phyloP scores from a whole-genome alignment of 2,329 filamentous ascomycete genomes.

The Aspergillus felis region DNA sequence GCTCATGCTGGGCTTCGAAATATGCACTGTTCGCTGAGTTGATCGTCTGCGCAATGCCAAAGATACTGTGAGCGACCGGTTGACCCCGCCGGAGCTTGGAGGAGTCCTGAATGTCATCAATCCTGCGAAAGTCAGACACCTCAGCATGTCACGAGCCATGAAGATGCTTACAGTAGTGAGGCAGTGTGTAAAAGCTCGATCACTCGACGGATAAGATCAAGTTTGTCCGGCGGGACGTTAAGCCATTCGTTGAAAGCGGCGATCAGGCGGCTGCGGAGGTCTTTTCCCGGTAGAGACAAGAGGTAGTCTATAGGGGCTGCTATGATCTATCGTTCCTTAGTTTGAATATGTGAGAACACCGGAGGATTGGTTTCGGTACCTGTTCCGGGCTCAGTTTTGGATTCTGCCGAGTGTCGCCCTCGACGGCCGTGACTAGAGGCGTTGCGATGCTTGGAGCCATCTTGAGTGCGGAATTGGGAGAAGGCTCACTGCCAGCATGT shows the following conservation, averaged over 20 bases:
- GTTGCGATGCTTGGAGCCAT: too few species aligned
- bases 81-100: constrained; percentile 45
- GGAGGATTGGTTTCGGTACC: too few species aligned
- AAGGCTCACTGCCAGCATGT: too few species aligned
- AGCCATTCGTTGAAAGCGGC: constrained; percentile 43
- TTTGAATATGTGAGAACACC: too few species aligned
- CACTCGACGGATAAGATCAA: constrained; percentile 39
- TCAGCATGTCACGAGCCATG: too few species aligned
- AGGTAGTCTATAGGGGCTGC: not conserved
- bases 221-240: constrained; percentile 34
- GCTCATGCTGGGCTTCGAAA: constrained; percentile 32
- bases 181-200: constrained; percentile 43
- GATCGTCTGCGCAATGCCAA: constrained; percentile 47
- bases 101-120: constrained; percentile 49
- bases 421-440: too few species aligned
- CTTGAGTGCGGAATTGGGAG: too few species aligned
- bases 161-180: constrained; percentile 34
- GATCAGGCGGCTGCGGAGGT: constrained; percentile 41
- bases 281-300: constrained; percentile 34
- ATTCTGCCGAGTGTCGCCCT: not conserved
- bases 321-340: not conserved
- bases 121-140: constrained; percentile 17
- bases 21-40: constrained; percentile 45
- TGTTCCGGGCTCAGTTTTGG: too few species aligned
- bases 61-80: constrained; percentile 47